Conservation (phyloP, 2,329 filamentous ascomycete species). For the Botrytis squamosa region DNA sequence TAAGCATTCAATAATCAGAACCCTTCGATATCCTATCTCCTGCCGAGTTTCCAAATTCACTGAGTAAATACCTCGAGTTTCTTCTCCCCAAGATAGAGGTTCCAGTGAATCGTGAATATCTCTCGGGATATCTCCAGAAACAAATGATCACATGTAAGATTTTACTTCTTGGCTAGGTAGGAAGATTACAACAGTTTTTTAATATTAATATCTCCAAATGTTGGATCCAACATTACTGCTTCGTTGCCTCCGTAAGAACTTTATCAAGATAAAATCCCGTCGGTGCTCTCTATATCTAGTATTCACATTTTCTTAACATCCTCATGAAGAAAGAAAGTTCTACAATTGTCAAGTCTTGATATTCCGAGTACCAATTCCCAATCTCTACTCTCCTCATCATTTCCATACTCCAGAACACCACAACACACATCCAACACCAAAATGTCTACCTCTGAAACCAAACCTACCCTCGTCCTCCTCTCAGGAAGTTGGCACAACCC, state of each 20-base stretch:
- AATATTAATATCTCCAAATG: neutral
- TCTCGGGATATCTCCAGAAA: too few relatives aligned
- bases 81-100: too few relatives aligned
- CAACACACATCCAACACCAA: neutral
- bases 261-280: neutral
- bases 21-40: neutral
- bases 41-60: neutral
- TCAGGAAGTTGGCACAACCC: neutral
- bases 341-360: neutral
- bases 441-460: neutral
- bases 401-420: neutral
- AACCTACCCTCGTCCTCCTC: neutral
- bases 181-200: neutral
- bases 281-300: neutral
- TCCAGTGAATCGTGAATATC: too few relatives aligned
- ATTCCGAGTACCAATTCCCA: neutral
- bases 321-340: neutral
- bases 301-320: neutral
- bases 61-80: too few relatives aligned
- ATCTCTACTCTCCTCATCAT: neutral
- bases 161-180: too few relatives aligned
- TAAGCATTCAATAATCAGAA: neutral
- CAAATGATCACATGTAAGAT: neutral
- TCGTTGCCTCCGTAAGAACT: neutral
- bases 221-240: neutral